A percentile compares a stretch with the other conserved stretches of the same genome.
phyloP scores from a whole-genome alignment of 2,329 filamentous ascomycete species.

The Xylariaceae sp. region DNA sequence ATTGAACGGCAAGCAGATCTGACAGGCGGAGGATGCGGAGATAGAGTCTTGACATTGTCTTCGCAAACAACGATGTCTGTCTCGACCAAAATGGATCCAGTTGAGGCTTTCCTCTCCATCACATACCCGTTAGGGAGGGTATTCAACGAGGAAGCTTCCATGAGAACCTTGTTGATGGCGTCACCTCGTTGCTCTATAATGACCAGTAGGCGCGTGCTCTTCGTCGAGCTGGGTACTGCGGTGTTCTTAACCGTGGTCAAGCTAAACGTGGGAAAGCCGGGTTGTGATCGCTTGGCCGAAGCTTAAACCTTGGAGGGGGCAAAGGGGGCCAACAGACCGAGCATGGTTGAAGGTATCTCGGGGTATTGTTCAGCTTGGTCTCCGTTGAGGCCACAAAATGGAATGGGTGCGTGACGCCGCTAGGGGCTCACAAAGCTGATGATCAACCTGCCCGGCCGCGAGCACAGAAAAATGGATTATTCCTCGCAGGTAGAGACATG shows the following conservation, averaged over 20 bases:
- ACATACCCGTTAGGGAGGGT: slow-evolving; percentile 16
- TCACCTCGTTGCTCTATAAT: neutral
- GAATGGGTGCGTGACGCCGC: too few species aligned
- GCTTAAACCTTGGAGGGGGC: neutral
- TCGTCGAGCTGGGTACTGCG: neutral
- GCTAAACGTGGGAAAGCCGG: neutral
- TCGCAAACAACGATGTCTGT: slow-evolving; percentile 17
- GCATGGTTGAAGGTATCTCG: neutral
- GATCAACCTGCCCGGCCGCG: too few species aligned
- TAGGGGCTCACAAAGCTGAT: too few species aligned
- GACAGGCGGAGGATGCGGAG: slow-evolving; percentile 10
- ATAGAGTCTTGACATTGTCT: slow-evolving; percentile 8
- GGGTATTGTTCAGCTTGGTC: neutral
- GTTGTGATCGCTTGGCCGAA: neutral
- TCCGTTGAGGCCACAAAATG: too few species aligned
- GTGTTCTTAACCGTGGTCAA: neutral
- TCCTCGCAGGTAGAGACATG: too few species aligned
- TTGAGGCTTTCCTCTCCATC: slow-evolving; percentile 16
- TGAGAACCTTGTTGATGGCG: slow-evolving; percentile 22
- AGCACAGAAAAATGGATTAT: too few species aligned
- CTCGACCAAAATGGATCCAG: slow-evolving; percentile 18
- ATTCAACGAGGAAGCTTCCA: slow-evolving; percentile 9
- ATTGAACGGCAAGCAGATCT: slow-evolving; percentile 16
- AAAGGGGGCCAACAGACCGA: neutral
- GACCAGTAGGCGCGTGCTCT: slow-evolving; percentile 6